These are phyloP conservation scores for Pseudoperonospora humuli DNA, from an alignment of 352 stramenopile species.

Conservation along the genomic window DNA sequence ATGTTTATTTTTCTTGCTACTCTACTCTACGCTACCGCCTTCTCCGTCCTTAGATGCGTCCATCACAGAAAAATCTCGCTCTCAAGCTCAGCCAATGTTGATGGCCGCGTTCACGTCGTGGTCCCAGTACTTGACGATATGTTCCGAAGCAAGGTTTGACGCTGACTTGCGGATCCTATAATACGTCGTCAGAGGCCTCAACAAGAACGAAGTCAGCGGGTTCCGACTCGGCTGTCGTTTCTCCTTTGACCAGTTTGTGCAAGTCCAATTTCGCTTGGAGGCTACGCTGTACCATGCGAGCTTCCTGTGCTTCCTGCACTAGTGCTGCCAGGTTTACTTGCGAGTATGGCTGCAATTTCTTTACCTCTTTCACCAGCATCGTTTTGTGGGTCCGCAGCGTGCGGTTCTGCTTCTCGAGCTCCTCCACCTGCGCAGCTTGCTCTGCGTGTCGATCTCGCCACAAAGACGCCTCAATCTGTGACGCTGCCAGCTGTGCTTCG, in stretches of 20 bases:
- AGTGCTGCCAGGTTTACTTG: constrained; percentile 56
- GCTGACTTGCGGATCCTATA: too few relatives aligned
- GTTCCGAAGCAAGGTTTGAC: too few relatives aligned
- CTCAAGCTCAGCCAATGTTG: too few relatives aligned
- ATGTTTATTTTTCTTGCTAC: too few relatives aligned
- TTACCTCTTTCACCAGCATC: constrained; percentile 61
- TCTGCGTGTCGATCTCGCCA: constrained; percentile 24
- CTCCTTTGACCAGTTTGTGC: constrained; percentile 4
- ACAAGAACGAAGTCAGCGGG: constrained; percentile 25
- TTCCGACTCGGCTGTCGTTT: background rate
- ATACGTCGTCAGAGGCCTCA: constrained; percentile 15
- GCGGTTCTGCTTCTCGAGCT: constrained; percentile 23
- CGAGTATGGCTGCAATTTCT: constrained; percentile 54
- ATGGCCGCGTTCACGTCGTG: too few relatives aligned
- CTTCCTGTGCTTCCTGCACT: constrained; percentile 60
- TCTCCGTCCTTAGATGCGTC: too few relatives aligned
- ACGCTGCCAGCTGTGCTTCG: constrained; percentile 32
- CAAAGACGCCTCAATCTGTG: constrained; percentile 17
- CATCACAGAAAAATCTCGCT: too few relatives aligned
- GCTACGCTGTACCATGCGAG: constrained; percentile 66
- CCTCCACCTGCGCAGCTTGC: constrained; percentile 13
- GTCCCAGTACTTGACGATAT: too few relatives aligned
- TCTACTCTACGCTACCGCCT: too few relatives aligned
- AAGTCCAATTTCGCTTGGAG: constrained; percentile 40
- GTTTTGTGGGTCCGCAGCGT: constrained; percentile 49